A percentile compares a stretch with the other conserved stretches of the same genome.
Conservation (phyloP, 179 eudicot genomes). For the Beta lomatogona region DNA sequence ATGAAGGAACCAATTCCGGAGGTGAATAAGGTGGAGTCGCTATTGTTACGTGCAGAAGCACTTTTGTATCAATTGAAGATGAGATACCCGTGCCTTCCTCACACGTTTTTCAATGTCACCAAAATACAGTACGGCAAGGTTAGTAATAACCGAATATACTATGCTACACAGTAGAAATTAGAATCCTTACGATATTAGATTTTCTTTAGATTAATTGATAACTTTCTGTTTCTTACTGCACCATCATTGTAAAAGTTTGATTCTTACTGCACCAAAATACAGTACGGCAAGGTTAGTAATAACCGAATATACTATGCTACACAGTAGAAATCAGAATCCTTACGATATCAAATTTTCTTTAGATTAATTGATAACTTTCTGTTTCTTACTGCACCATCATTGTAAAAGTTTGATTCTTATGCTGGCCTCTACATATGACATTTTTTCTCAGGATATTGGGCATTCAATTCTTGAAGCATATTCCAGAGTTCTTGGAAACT, state of each 20-base stretch:
- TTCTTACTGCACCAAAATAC: slow-evolving; percentile 53
- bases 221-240: not conserved
- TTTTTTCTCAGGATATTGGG: slow-evolving; percentile 64
- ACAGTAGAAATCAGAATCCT: not conserved
- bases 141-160: slow-evolving; percentile 23
- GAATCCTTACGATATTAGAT: not conserved
- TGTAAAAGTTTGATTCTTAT: not conserved
- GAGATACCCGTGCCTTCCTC: slow-evolving; percentile 85
- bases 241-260: too few relatives aligned
- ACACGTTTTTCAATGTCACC: slow-evolving; percentile 70
- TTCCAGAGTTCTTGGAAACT: slow-evolving; percentile 77
- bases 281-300: slow-evolving; percentile 74
- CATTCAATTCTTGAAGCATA: slow-evolving; percentile 88
- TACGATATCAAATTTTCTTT: not conserved
- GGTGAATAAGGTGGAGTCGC: slow-evolving; percentile 53
- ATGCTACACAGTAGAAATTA: not conserved
- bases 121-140: slow-evolving; percentile 89
- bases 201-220: not conserved
- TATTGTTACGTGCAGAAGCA: slow-evolving; percentile 50
- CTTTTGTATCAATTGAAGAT: slow-evolving; percentile 60
- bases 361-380: not conserved
- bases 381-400: too few relatives aligned
- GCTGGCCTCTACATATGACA: not conserved
- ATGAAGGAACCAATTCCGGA: slow-evolving; percentile 58
- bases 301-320: not conserved